Evolutionary conservation across 371 early-diverging fungal species (phyloP), one percentile per base, ranked within the genome.

Genomic region (Apophysomyces sp.): DNA sequence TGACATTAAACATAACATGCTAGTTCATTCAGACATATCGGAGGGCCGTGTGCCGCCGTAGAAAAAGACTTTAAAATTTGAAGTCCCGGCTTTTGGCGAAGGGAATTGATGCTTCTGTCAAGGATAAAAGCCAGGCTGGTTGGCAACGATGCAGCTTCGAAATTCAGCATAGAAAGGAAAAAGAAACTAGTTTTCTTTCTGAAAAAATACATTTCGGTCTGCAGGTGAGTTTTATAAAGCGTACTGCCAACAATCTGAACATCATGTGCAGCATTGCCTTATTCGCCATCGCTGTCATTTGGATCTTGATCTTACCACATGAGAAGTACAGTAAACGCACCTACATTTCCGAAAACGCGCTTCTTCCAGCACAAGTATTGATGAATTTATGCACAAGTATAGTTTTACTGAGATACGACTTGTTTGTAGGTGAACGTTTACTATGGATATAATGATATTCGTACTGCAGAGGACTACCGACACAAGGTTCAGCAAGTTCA

Each of bases 331-430:
- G 76, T 57, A 83, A 80, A 62, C 52, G 58, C 21, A 87, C 88
- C 0, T 89, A 91, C 66, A 75, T 89, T 9, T 89, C 90, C 1
- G 95, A 95, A 72, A 95, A 93, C 57, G 94, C 95, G 3, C 72
- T 95, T 62, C 71, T 94, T 56, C 91, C 90, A 13, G 92, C 86
- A 52, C 84, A 86, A 72, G 89, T 89, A 79, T n/a, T n/a, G n/a
- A n/a, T n/a, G n/a, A n/a, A n/a, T n/a, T n/a, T n/a, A n/a, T n/a
- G n/a, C n/a, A n/a, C n/a, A n/a, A n/a, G n/a, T n/a, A n/a, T n/a
- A n/a, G n/a, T n/a, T n/a, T n/a, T n/a, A n/a, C n/a, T n/a, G n/a
- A n/a, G n/a, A n/a, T n/a, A n/a, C n/a, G n/a, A 8, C 11, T 53
- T 16, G 27, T n/a, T 9, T 26, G 29, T 78, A 90, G 79, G 89